A percentile compares a stretch with the other conserved stretches of the same genome.
These are phyloP conservation scores for Lasiosphaeriaceae sp. DNA, from an alignment of 495 filamentous ascomycete genomes.

Conservation along the genomic window DNA sequence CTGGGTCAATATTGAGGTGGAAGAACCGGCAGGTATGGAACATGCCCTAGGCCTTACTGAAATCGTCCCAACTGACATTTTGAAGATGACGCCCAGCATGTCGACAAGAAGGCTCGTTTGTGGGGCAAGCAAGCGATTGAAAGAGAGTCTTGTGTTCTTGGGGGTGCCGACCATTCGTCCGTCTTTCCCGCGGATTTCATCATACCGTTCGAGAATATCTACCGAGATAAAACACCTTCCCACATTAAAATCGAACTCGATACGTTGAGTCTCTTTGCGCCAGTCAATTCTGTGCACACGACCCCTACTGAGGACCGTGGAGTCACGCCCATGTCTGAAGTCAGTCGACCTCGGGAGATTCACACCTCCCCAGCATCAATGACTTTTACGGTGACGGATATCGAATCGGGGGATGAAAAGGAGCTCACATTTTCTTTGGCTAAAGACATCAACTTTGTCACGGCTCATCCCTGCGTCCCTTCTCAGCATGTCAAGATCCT, in stretches of 20 bases:
- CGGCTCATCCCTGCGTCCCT: conserved; percentile 60
- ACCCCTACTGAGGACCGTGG: conserved; percentile 33
- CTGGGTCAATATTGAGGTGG: conserved; percentile 60
- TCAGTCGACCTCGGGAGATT: conserved; percentile 33
- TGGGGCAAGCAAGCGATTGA: conserved; percentile 48
- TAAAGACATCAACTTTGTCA: conserved; percentile 65
- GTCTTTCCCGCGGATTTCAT: conserved; percentile 56
- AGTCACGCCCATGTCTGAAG: conserved; percentile 28
- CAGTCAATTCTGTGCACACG: conserved; percentile 31
- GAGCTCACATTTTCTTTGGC: conserved; percentile 45
- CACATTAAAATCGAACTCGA: conserved; percentile 40
- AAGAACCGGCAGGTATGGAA: conserved; percentile 46
- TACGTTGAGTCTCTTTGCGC: conserved; percentile 35
- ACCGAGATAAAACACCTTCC: conserved; percentile 37
- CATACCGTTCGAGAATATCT: conserved; percentile 49
- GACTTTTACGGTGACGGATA: conserved; percentile 46
- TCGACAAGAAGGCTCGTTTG: conserved; percentile 43
- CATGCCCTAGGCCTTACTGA: not conserved
- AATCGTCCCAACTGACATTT: not conserved
- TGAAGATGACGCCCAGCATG: conserved; percentile 36
- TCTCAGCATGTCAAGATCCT: conserved; percentile 49
- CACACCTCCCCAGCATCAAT: conserved; percentile 48
- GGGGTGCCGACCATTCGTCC: conserved; percentile 42
- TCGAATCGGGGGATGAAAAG: conserved; percentile 31
- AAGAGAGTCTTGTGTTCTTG: conserved; percentile 49